Percentiles rank a stretch among this genome's conserved stretches.
Evolutionary conservation across 495 filamentous ascomycete genomes (phyloP).

Genomic region (Neurospora sp.): DNA sequence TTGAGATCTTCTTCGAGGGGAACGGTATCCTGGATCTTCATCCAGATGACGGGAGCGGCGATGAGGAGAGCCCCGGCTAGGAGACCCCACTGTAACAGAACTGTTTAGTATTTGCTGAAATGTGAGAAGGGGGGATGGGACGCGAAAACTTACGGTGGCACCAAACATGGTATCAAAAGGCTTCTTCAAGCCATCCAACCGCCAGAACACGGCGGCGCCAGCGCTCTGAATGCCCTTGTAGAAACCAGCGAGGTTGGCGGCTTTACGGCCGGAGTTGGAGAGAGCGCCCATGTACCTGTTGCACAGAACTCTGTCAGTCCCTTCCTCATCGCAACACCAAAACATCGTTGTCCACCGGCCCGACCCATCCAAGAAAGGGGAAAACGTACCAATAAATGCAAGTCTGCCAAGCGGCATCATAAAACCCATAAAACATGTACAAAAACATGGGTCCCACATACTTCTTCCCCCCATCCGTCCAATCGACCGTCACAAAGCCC

Average conservation of each 20-base stretch:
- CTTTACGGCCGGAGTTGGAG: slow-evolving; percentile 81
- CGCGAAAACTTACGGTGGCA: slow-evolving; percentile 26
- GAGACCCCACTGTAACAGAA: slow-evolving; percentile 53
- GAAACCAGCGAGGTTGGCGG: slow-evolving; percentile 89
- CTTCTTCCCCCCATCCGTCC: slow-evolving; percentile 40
- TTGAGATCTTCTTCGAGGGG: slow-evolving; percentile 67
- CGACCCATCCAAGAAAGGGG: too few relatives aligned
- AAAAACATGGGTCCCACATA: slow-evolving; percentile 81
- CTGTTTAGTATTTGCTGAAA: not conserved
- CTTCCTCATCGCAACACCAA: too few relatives aligned
- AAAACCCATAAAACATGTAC: slow-evolving; percentile 91
- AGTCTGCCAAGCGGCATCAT: slow-evolving; percentile 79
- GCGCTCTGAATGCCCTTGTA: slow-evolving; percentile 95
- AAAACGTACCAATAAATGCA: slow-evolving; percentile 70
- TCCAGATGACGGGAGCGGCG: slow-evolving; percentile 69
- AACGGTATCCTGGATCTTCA: slow-evolving; percentile 66
- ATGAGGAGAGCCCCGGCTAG: slow-evolving; percentile 60
- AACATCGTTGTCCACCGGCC: too few relatives aligned
- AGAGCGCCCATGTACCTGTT: slow-evolving; percentile 82
- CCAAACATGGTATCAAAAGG: slow-evolving; percentile 56
- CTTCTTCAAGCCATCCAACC: slow-evolving; percentile 53
- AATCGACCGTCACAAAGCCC: slow-evolving; percentile 45
- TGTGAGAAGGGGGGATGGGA: not conserved
- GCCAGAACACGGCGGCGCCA: slow-evolving; percentile 83
- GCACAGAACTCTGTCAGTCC: not conserved